Evolutionary conservation across 2,329 filamentous ascomycete genomes (phyloP).

Genomic region (Colletotrichum siamense): DNA sequence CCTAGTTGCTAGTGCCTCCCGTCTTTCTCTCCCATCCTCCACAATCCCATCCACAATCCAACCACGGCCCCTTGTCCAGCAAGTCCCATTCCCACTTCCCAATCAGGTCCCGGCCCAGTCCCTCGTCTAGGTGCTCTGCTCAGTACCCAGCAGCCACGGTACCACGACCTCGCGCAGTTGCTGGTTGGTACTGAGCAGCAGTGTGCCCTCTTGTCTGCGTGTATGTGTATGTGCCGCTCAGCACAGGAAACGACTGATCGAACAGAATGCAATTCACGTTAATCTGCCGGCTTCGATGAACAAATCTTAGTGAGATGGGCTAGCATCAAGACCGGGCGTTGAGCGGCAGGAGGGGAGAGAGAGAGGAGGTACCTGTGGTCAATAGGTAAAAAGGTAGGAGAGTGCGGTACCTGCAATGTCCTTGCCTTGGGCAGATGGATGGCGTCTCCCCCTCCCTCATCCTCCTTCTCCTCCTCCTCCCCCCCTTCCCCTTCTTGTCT

Average conservation of each 20-base stretch:
- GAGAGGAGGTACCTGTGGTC: background rate
- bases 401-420: background rate
- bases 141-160: background rate
- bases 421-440: background rate
- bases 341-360: background rate
- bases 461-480: background rate
- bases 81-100: constrained; percentile 13
- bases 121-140: background rate
- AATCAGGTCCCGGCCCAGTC: constrained; percentile 5
- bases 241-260: background rate
- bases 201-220: background rate
- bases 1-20: background rate
- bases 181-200: background rate
- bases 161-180: background rate
- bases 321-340: background rate
- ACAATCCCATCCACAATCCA: background rate
- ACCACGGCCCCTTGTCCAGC: background rate
- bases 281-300: background rate
- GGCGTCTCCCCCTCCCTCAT: background rate
- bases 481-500: background rate
- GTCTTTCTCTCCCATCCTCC: constrained; percentile 6
- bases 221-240: background rate
- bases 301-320: background rate
- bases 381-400: background rate
- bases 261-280: background rate